A percentile compares a stretch with the other conserved stretches of the same genome.
Conservation (phyloP, 352 stramenopile genomes). For the Phytophthora fragariae region DNA sequence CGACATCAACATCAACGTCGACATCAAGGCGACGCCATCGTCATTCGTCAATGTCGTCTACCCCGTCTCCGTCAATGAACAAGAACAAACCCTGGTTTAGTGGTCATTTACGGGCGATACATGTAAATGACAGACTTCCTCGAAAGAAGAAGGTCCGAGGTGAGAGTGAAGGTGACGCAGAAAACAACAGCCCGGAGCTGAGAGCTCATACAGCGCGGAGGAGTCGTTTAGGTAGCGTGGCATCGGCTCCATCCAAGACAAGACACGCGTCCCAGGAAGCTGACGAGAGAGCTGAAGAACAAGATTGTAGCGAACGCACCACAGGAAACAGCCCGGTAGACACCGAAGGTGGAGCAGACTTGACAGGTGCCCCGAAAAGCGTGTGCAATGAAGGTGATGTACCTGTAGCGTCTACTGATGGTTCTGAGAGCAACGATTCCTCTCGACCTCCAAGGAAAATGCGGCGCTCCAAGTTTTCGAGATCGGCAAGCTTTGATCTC, state of each 20-base stretch:
- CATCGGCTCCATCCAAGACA: constrained; percentile 28
- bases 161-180: constrained; percentile 37
- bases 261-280: constrained; percentile 33
- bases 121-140: constrained; percentile 66
- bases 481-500: constrained; percentile 82
- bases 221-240: constrained; percentile 30
- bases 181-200: constrained; percentile 36
- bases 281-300: constrained; percentile 24
- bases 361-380: background rate
- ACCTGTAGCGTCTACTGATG: constrained; percentile 9
- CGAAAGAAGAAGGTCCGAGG: constrained; percentile 54
- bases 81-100: constrained; percentile 72
- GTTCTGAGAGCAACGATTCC: constrained; percentile 7
- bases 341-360: constrained; percentile 19
- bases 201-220: constrained; percentile 19
- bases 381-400: background rate
- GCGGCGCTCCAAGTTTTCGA: constrained; percentile 65
- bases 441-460: constrained; percentile 18
- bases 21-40: constrained; percentile 32
- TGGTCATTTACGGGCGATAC: constrained; percentile 73
- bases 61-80: constrained; percentile 29
- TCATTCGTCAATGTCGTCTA: constrained; percentile 37
- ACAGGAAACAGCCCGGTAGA: constrained; percentile 17
- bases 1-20: constrained; percentile 8
- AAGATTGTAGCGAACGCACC: constrained; percentile 17